These are phyloP conservation scores for Malassezia psittaci DNA, from an alignment of 1,284 basidiomycete species.

Conservation along the genomic window DNA sequence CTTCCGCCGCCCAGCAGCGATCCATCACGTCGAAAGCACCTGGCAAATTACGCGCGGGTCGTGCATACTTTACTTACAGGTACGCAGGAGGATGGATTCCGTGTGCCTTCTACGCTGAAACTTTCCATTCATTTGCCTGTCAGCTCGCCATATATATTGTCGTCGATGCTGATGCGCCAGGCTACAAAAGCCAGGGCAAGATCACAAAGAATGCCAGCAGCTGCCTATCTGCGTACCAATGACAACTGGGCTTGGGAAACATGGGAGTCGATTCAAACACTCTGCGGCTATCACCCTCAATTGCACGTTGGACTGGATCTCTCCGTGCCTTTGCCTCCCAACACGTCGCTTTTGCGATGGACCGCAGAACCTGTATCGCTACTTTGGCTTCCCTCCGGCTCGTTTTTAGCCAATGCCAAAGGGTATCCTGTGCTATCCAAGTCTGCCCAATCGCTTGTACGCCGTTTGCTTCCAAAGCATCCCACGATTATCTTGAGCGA, in stretches of 20 bases:
- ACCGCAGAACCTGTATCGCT: constrained; percentile 78
- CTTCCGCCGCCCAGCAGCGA: constrained; percentile 76
- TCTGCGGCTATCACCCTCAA: constrained; percentile 76
- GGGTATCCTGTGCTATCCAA: constrained; percentile 95
- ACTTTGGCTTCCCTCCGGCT: constrained; percentile 74
- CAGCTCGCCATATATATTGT: constrained; percentile 29
- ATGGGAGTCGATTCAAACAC: constrained; percentile 83
- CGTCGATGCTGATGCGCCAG: constrained; percentile 28
- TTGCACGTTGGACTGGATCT: constrained; percentile 73
- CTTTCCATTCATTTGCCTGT: constrained; percentile 39
- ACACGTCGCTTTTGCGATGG: constrained; percentile 67
- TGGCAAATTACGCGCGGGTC: constrained; percentile 83
- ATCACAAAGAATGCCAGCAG: constrained; percentile 46
- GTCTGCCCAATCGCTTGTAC: constrained; percentile 40
- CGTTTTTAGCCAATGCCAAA: constrained; percentile 90
- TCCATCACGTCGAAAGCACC: constrained; percentile 55
- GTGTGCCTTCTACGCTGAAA: constrained; percentile 27
- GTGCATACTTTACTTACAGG: constrained; percentile 50
- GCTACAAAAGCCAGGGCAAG: constrained; percentile 18
- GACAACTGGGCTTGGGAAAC: constrained; percentile 67
- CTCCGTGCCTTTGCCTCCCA: constrained; percentile 59
- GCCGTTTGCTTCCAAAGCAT: constrained; percentile 24
- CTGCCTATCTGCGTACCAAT: constrained; percentile 66
- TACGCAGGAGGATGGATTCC: constrained; percentile 29
- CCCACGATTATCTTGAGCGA: constrained; percentile 31